Evolutionary conservation across 129 eudicot species (phyloP).

Genomic region (Flaveria bidentis): DNA sequence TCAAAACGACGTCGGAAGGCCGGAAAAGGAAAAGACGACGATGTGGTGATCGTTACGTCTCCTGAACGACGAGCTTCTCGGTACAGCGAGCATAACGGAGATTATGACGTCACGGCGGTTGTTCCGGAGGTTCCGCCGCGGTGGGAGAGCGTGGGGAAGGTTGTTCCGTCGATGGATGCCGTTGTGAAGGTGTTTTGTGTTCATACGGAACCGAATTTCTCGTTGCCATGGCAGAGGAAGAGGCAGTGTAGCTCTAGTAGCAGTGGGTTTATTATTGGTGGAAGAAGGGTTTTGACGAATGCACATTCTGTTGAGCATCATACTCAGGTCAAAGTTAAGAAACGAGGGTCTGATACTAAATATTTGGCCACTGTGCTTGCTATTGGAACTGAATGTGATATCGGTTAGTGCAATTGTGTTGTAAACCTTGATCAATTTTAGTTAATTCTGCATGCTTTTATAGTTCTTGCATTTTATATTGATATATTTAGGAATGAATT

Average conservation of each 20-base stretch:
- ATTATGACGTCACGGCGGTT: slow-evolving; percentile 17
- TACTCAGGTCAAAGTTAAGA: slow-evolving; percentile 58
- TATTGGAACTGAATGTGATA: slow-evolving; percentile 61
- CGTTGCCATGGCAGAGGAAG: slow-evolving; percentile 58
- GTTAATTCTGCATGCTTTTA: not conserved
- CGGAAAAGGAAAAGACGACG: slow-evolving; percentile 22
- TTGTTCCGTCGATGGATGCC: slow-evolving; percentile 56
- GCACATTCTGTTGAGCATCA: slow-evolving; percentile 64
- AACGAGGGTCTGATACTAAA: slow-evolving; percentile 54
- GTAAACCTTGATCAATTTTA: not conserved
- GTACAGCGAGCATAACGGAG: slow-evolving; percentile 30
- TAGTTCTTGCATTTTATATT: not conserved
- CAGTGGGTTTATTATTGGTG: slow-evolving; percentile 54
- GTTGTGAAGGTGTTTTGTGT: slow-evolving; percentile 61
- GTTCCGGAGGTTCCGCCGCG: slow-evolving; percentile 34
- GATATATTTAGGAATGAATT: not conserved
- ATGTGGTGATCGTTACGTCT: slow-evolving; percentile 28
- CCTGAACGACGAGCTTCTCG: slow-evolving; percentile 43
- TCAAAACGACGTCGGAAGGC: slow-evolving; percentile 41
- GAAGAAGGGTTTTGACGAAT: slow-evolving; percentile 55
- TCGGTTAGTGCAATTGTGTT: slow-evolving; percentile 30
- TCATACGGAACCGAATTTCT: slow-evolving; percentile 61
- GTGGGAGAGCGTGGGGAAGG: slow-evolving; percentile 47
- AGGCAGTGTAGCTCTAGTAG: slow-evolving; percentile 64
- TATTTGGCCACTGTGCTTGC: slow-evolving; percentile 57